Conservation (phyloP, 169 alveolate species). For the Eimeria tenella region DNA sequence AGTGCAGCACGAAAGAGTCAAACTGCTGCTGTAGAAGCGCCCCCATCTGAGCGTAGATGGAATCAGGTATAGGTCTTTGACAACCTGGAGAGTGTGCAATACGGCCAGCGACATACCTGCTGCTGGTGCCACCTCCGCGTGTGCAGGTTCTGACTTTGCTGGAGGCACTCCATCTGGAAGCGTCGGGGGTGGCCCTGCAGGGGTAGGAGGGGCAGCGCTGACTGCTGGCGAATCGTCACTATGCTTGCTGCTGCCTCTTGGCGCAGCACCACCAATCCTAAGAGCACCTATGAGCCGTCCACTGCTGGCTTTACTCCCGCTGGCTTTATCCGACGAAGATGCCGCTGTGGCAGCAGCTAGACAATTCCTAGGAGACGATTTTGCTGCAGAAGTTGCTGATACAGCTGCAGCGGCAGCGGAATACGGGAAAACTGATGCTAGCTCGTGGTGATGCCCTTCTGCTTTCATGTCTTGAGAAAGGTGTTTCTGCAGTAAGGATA, state of each 20-base stretch:
- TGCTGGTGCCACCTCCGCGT: constrained; percentile 74
- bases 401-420: constrained; percentile 64
- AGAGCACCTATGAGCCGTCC: constrained; percentile 23
- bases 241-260: constrained; percentile 40
- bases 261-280: constrained; percentile 48
- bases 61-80: constrained; percentile 37
- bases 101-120: constrained; percentile 75
- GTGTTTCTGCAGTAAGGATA: constrained; percentile 43
- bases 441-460: constrained; percentile 42
- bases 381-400: constrained; percentile 18
- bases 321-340: constrained; percentile 30
- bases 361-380: constrained; percentile 37
- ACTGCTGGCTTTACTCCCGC: neutral
- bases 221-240: constrained; percentile 55
- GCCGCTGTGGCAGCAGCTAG: constrained; percentile 42
- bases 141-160: constrained; percentile 54
- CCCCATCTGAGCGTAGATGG: constrained; percentile 34
- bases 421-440: constrained; percentile 65
- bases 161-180: constrained; percentile 73
- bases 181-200: constrained; percentile 77
- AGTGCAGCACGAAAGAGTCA: constrained; percentile 34
- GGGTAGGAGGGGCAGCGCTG: constrained; percentile 69
- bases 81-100: constrained; percentile 16
- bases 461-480: constrained; percentile 50
- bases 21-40: constrained; percentile 11